Evolutionary conservation across 192 early-diverging fungal genomes (phyloP), one percentile per base, ranked within the genome.

Genomic region (Gryganskiella cystojenkinii): DNA sequence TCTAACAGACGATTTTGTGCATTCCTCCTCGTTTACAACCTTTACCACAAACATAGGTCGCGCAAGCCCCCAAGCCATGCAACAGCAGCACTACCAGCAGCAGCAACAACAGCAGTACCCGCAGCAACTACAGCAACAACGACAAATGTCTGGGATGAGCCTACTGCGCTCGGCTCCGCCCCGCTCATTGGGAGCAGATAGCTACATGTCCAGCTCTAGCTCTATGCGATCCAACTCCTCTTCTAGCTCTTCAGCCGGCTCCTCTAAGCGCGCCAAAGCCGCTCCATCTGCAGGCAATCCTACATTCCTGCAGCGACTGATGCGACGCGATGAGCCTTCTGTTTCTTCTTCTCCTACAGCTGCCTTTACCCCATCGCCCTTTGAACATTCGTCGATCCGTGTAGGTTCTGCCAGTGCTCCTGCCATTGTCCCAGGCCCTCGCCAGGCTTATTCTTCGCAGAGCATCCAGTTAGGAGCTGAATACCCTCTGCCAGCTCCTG

Each of bases 11-110:
- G 10, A 54, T 31, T 4, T 54, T 54, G 27, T 49, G 43, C 25
- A 63, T 52, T 37, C 27, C 61, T 45, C 61, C 58, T 42, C 58
- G 25, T 63, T n/a, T n/a, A n/a, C 45, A 46, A 51, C 61, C 9
- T 54, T 54, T 54, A 54, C 52, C n/a, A n/a, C n/a, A n/a, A 54
- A 54, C 28, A 54, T 30, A 54, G 52, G 55, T 30, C 27, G 10
- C 34, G 47, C 22, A 44, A 46, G 17, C 27, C 47, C n/a, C 19
- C 40, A 24, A 33, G 25, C 31, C 15, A 19, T 46, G 25, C 62
- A 50, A 37, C 62, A 40, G 17, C 62, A 25, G 9, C 47, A 54
- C 47, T 46, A 17, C 11, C 15, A 45, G 28, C 27, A 42, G 30
- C 3, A 62, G 34, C 28, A 34, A 28, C 22, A 35, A 2, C 10